phyloP scores from a whole-genome alignment of 441 rosid genomes.

The Jatropha podagrica region DNA sequence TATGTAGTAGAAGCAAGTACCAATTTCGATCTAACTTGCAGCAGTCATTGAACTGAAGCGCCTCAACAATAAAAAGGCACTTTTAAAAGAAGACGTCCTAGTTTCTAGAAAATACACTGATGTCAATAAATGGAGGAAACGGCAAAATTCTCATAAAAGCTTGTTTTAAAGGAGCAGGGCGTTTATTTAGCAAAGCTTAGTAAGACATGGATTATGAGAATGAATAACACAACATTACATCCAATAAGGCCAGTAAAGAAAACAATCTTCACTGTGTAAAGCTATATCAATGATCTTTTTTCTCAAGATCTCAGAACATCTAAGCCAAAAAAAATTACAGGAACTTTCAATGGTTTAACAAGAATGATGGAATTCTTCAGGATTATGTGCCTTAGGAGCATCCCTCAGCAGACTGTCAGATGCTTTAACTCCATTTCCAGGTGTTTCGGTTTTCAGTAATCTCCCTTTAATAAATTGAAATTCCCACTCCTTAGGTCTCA shows the following conservation, averaged over 20 bases:
- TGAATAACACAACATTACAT: background rate
- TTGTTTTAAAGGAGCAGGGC: background rate
- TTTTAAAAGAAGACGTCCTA: background rate
- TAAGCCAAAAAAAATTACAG: background rate
- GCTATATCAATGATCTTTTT: background rate
- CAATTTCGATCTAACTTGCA: background rate
- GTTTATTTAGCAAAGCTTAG: background rate
- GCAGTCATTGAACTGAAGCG: background rate
- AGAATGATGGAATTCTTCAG: slow-evolving; percentile 25
- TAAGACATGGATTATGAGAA: background rate
- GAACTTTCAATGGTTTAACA: slow-evolving; percentile 21
- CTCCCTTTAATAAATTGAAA: slow-evolving; percentile 54
- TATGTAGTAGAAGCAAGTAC: background rate
- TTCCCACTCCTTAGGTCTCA: slow-evolving; percentile 56
- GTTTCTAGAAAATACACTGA: background rate
- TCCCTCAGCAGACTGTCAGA: slow-evolving; percentile 30
- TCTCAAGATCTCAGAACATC: slow-evolving; percentile 1
- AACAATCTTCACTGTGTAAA: background rate
- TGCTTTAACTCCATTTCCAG: slow-evolving; percentile 29
- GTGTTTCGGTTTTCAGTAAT: slow-evolving; percentile 34
- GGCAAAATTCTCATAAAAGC: background rate
- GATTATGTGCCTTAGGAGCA: slow-evolving; percentile 17
- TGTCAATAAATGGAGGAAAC: background rate
- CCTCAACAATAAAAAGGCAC: background rate
- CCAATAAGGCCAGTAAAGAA: slow-evolving; percentile 7